Base-by-base conservation (phyloP, 1,284 basidiomycete species). In the Baeospora myosura region DNA sequence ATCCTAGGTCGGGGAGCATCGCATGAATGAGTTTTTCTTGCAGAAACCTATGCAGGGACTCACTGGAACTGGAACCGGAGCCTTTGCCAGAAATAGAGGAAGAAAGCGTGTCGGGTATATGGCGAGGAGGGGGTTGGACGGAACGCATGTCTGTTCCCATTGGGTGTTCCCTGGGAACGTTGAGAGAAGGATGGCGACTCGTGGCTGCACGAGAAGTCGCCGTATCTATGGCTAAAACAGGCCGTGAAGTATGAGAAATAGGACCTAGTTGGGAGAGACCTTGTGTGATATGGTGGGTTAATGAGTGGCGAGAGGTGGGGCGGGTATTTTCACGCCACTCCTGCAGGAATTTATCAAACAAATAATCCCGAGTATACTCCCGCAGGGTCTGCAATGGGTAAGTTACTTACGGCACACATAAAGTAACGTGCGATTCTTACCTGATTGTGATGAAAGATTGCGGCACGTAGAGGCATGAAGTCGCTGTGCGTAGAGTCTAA, bases 391-490 rank as follows among this genome's bases (percentile, higher is more conserved):
- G 56, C 41, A 61, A 49, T 41, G 42, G 45, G 49, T 49, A 43
- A 44, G 45, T 18, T 30, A 7, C 36, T 14, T 10, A 26, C 46
- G 47, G 49, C 45, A 43, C 45, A 42, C 44, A 54, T 38, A 36
- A 49, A 45, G 51, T 47, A 45, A 48, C 46, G 46, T 46, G 51
- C 45, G 26, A 48, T 50, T 55, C 69, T 57, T 66, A 85, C 83
- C 74, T 82, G 75, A 82, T 86, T 87, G 59, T 86, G 83, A 59
- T 84, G 79, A 59, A 86, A 87, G 50, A 90, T 75, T 36, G 83
- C 84, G 30, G 69, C 68, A 46, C 85, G 77, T 43, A 90, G 71
- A 37, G 76, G 63, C 33, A 82, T 55, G 59, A 89, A 90, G 59
- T 90, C 87, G 54, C 79, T 81, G 55, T 90, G 88, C 40, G 59